Evolutionary conservation across 2,329 filamentous ascomycete genomes (phyloP).

Genomic region (Aspergillus sp.): DNA sequence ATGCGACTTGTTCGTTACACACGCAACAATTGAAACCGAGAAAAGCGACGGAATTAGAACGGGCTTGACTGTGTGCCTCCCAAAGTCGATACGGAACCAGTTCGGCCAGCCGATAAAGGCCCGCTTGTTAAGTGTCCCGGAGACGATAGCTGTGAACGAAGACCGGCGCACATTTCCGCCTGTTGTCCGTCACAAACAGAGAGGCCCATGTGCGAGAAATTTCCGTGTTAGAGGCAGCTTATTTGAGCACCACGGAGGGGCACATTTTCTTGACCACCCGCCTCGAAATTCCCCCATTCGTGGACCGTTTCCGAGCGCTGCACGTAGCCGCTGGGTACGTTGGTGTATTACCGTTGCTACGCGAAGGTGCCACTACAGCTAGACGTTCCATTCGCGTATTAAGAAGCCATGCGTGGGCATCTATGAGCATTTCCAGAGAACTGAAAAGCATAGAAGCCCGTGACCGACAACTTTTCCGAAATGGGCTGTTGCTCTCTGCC

Average conservation of each 20-base stretch:
- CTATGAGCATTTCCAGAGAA: neutral
- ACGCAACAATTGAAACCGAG: slow-evolving; percentile 2
- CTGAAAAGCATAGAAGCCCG: neutral
- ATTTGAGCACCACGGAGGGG: slow-evolving; percentile 1
- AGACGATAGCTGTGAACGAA: neutral
- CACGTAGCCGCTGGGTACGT: slow-evolving; percentile 24
- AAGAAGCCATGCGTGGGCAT: slow-evolving; percentile 1
- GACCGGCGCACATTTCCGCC: neutral
- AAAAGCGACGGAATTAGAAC: neutral
- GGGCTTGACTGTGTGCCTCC: neutral
- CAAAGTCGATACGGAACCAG: neutral
- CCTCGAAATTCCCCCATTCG: slow-evolving; percentile 19
- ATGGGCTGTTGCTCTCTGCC: neutral
- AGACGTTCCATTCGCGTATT: neutral
- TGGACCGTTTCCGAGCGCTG: slow-evolving; percentile 20
- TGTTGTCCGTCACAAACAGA: slow-evolving; percentile 1
- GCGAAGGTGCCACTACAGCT: slow-evolving; percentile 3
- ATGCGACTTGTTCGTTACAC: slow-evolving; percentile 18
- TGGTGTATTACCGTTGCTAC: slow-evolving; percentile 21
- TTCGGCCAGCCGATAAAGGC: neutral
- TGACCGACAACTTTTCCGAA: neutral
- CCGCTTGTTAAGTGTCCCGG: neutral
- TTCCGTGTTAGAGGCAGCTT: neutral
- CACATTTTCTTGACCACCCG: slow-evolving; percentile 8
- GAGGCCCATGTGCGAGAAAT: neutral